Evolutionary conservation across 345 rosid species (phyloP).

Genomic region (Salix exigua): DNA sequence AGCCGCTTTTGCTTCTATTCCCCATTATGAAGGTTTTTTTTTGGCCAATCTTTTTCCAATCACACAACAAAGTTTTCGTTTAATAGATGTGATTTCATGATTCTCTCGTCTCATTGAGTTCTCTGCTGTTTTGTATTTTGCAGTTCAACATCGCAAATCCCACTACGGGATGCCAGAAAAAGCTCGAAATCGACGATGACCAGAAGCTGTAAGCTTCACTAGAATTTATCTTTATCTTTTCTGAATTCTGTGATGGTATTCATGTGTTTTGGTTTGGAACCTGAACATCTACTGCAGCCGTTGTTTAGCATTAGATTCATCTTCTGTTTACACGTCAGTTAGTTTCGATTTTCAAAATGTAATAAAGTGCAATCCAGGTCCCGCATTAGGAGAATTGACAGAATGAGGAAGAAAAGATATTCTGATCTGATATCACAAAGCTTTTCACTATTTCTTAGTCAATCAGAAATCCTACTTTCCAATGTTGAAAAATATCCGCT

Average conservation of each 20-base stretch:
- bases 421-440: neutral
- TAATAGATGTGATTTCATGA: neutral
- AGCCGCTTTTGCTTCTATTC: constrained; percentile 5
- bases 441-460: neutral
- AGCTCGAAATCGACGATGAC: constrained; percentile 29
- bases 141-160: constrained; percentile 27
- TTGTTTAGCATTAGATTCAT: neutral
- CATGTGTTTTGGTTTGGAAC: neutral
- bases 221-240: neutral
- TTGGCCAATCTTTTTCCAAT: neutral
- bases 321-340: neutral
- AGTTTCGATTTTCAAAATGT: neutral
- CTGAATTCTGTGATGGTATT: too few species aligned
- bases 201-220: constrained; percentile 16
- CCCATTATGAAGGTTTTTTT: constrained; percentile 3
- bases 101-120: neutral
- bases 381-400: neutral
- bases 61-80: neutral
- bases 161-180: constrained; percentile 26
- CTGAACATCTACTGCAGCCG: neutral
- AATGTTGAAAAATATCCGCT: neutral
- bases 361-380: neutral
- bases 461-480: too few species aligned
- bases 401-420: neutral
- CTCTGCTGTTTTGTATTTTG: neutral